A percentile compares a stretch with the other conserved stretches of the same genome.
phyloP scores from a whole-genome alignment of 495 filamentous ascomycete genomes.

The Lophiotrema nucula region DNA sequence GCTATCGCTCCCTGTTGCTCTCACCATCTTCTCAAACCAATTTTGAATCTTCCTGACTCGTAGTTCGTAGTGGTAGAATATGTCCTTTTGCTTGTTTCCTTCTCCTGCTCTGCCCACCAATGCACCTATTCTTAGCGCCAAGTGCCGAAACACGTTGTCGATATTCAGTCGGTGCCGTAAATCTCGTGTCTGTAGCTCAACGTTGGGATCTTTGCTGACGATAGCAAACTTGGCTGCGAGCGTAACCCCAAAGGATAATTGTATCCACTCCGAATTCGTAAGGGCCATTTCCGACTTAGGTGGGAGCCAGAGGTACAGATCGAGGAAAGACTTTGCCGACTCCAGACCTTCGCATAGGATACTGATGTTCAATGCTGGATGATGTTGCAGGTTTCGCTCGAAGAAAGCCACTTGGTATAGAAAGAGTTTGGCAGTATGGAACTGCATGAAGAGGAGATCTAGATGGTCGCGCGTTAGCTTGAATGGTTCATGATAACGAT shows the following conservation, averaged over 20 bases:
- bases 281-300: conserved; percentile 22
- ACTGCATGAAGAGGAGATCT: conserved; percentile 29
- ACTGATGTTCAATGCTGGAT: conserved; percentile 7
- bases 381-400: conserved; percentile 22
- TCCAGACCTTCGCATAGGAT: conserved; percentile 24
- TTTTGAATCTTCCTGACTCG: conserved; percentile 26
- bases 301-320: conserved; percentile 22
- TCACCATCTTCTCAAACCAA: conserved; percentile 26
- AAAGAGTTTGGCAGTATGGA: conserved; percentile 29
- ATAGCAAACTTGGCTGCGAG: conserved; percentile 26
- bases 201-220: conserved; percentile 8
- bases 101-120: conserved; percentile 18
- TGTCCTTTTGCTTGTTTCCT: conserved; percentile 17
- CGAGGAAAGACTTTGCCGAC: conserved; percentile 20
- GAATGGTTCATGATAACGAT: background rate
- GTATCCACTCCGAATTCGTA: conserved; percentile 23
- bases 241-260: conserved; percentile 24
- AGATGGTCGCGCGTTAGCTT: background rate
- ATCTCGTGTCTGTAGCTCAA: conserved; percentile 17
- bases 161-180: conserved; percentile 24
- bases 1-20: conserved; percentile 9
- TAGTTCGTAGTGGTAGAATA: conserved; percentile 22
- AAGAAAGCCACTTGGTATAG: conserved; percentile 31
- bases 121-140: conserved; percentile 16
- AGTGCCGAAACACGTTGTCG: conserved; percentile 19